Conservation (phyloP, 2,329 filamentous ascomycete species). For the Juglanconis sp. region DNA sequence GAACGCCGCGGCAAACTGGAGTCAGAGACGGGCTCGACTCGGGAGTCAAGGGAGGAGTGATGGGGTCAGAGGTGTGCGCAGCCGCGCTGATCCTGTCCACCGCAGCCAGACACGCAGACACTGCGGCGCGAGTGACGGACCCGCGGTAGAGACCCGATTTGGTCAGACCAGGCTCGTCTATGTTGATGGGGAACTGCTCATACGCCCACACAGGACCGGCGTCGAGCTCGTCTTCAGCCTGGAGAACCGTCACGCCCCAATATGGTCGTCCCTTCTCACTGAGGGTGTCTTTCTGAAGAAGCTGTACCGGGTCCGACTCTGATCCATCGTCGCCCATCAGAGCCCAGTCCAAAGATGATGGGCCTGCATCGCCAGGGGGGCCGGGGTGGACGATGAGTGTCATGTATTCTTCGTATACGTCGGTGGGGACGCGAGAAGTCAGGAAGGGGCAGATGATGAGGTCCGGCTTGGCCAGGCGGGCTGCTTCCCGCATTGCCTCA, state of each 20-base stretch:
- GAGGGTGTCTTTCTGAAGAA: constrained; percentile 27
- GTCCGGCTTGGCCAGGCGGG: constrained; percentile 32
- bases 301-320: constrained; percentile 26
- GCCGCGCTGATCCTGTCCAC: constrained; percentile 33
- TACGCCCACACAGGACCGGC: constrained; percentile 43
- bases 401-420: constrained; percentile 34
- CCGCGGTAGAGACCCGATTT: constrained; percentile 40
- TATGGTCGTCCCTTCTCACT: constrained; percentile 31
- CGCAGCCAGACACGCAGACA: constrained; percentile 34
- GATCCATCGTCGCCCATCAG: constrained; percentile 40
- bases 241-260: constrained; percentile 38
- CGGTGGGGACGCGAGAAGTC: constrained; percentile 33
- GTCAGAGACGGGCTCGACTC: background rate
- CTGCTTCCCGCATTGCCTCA: constrained; percentile 35
- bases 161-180: constrained; percentile 35
- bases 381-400: constrained; percentile 40
- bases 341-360: constrained; percentile 40
- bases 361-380: constrained; percentile 39
- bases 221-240: constrained; percentile 39
- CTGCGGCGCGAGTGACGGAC: constrained; percentile 34
- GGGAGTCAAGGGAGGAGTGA: constrained; percentile 19
- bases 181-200: constrained; percentile 39
- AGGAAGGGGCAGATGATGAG: constrained; percentile 42
- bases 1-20: constrained; percentile 11
- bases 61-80: constrained; percentile 20